Conservation (phyloP, 2,329 filamentous ascomycete species). For the Pseudogymnoascus sp. region DNA sequence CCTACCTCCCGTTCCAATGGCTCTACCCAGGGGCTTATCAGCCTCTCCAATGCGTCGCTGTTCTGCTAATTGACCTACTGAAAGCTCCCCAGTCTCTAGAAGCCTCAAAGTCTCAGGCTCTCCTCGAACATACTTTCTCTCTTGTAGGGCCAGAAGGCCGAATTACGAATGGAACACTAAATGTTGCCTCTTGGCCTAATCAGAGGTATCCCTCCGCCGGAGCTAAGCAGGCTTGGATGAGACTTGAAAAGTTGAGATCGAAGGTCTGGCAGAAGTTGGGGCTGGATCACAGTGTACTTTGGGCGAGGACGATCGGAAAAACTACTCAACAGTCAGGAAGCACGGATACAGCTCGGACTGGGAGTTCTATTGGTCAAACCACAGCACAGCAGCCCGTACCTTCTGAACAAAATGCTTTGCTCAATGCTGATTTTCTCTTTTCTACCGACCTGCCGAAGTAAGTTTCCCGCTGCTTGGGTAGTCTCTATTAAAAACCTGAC, state of each 20-base stretch:
- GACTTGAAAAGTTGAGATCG: neutral
- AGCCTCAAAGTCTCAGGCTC: conserved; percentile 16
- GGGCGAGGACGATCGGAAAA: neutral
- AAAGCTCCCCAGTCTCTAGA: conserved; percentile 19
- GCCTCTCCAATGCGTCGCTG: conserved; percentile 19
- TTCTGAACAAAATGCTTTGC: neutral
- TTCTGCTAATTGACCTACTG: conserved; percentile 20
- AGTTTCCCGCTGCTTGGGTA: neutral
- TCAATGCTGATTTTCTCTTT: neutral
- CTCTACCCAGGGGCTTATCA: conserved; percentile 24
- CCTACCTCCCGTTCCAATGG: conserved; percentile 21
- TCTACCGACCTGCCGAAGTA: neutral
- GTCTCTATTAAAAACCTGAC: neutral
- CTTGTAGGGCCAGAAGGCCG: neutral
- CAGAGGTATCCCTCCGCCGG: neutral
- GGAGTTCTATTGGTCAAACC: neutral
- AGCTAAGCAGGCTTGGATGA: neutral
- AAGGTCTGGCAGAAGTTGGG: neutral
- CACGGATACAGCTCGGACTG: neutral
- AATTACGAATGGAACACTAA: neutral
- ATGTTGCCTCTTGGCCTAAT: neutral
- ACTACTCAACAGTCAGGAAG: neutral
- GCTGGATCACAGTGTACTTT: neutral
- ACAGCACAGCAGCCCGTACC: neutral
- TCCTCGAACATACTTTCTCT: conserved; percentile 19